A percentile compares a stretch with the other conserved stretches of the same genome.
phyloP scores from a whole-genome alignment of 306 rosid genomes.

The Chamaecrista fasciculata region DNA sequence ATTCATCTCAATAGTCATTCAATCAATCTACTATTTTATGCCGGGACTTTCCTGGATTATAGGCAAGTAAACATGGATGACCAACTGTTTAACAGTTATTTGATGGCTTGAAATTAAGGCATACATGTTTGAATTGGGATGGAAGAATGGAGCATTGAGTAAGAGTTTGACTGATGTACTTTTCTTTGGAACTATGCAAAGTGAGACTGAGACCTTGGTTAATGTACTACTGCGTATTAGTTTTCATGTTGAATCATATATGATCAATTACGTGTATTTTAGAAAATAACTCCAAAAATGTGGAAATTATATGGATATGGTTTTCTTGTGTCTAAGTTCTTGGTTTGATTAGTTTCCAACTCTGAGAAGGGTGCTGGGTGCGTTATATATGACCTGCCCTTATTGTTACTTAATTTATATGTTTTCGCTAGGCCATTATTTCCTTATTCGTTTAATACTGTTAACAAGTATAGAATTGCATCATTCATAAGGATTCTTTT shows the following conservation, averaged over 20 bases:
- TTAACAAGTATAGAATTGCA: slow-evolving; percentile 5
- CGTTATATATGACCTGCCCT: background rate
- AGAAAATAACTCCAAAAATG: background rate
- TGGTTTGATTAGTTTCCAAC: background rate
- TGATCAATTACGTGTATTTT: background rate
- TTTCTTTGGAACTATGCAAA: background rate
- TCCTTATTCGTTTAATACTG: background rate
- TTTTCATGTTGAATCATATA: slow-evolving; percentile 1
- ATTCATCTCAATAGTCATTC: background rate
- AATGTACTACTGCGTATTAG: background rate
- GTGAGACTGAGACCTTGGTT: background rate
- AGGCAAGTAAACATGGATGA: background rate
- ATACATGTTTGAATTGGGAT: background rate
- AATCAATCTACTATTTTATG: slow-evolving; percentile 4
- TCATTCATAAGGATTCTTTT: slow-evolving; percentile 18
- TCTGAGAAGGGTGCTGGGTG: slow-evolving; percentile 17
- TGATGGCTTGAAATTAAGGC: background rate
- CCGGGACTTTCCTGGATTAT: background rate
- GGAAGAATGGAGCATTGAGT: background rate
- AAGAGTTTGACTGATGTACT: background rate
- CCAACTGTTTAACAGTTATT: background rate
- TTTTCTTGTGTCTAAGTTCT: background rate
- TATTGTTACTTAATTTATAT: background rate
- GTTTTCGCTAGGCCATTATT: slow-evolving; percentile 3
- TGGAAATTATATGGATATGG: background rate